Percentiles rank a stretch among this genome's conserved stretches.
Conservation (phyloP, 2,329 filamentous ascomycete species). For the Pseudogymnoascus verrucosus region DNA sequence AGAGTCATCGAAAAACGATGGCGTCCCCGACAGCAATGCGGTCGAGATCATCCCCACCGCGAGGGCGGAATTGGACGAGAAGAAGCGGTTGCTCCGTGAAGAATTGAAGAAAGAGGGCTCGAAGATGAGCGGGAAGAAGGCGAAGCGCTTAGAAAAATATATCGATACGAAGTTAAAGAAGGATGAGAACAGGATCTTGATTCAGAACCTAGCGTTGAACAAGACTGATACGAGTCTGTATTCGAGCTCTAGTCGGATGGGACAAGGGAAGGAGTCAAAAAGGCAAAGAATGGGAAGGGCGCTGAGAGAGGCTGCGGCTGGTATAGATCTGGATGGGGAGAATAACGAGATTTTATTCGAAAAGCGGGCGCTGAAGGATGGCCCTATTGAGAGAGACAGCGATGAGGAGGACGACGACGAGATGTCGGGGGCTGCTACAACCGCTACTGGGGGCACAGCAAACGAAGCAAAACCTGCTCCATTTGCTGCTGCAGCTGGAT, state of each 20-base stretch:
- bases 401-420: conserved; percentile 25
- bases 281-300: conserved; percentile 58
- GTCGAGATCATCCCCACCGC: conserved; percentile 42
- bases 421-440: conserved; percentile 11
- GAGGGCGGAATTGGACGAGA: conserved; percentile 41
- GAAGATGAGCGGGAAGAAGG: conserved; percentile 57
- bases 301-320: conserved; percentile 56
- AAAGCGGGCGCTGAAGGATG: conserved; percentile 26
- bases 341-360: conserved; percentile 48
- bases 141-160: conserved; percentile 60
- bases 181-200: conserved; percentile 77
- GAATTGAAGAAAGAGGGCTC: conserved; percentile 43
- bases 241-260: conserved; percentile 68
- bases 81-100: conserved; percentile 47
- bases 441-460: conserved; percentile 5
- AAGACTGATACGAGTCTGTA: conserved; percentile 79
- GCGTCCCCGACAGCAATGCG: conserved; percentile 44
- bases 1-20: conserved; percentile 34
- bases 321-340: conserved; percentile 36
- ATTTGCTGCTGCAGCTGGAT: background rate
- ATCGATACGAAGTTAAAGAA: conserved; percentile 88
- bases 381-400: conserved; percentile 25
- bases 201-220: conserved; percentile 71
- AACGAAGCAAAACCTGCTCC: background rate
- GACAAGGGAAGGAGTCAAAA: conserved; percentile 63